Conservation (phyloP, 2,329 filamentous ascomycete species). For the Fusarium transvaalense region DNA sequence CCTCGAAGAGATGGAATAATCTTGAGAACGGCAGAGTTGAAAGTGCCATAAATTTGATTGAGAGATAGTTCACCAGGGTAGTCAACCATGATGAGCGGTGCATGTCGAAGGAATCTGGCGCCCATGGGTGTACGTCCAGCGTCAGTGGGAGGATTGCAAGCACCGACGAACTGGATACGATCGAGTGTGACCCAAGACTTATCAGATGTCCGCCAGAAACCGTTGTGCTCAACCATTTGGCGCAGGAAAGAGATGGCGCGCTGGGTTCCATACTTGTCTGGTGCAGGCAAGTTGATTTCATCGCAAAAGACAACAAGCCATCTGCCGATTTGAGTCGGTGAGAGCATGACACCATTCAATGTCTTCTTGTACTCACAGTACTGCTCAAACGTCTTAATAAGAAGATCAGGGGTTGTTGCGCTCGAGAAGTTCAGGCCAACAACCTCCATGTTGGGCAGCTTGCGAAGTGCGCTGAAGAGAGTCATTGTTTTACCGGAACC, state of each 20-base stretch:
- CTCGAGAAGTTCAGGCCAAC: constrained; percentile 99
- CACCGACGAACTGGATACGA: constrained; percentile 98
- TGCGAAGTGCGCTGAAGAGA: constrained; percentile 94
- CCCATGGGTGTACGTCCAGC: constrained; percentile 96
- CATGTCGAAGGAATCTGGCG: constrained; percentile 92
- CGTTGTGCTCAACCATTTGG: constrained; percentile 98
- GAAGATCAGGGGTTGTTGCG: constrained; percentile 94
- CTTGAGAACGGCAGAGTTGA: constrained; percentile 96
- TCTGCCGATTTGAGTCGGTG: constrained; percentile 93
- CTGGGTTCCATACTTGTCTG: constrained; percentile 97
- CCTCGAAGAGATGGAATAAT: constrained; percentile 95
- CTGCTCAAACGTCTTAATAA: constrained; percentile 99
- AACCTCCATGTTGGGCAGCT: constrained; percentile 98
- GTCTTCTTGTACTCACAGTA: constrained; percentile 99
- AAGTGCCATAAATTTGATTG: constrained; percentile 97
- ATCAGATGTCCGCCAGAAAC: constrained; percentile 98
- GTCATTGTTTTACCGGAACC: constrained; percentile 99
- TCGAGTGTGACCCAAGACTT: constrained; percentile 98
- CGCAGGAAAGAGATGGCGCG: constrained; percentile 96
- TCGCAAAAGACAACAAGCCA: constrained; percentile 99
- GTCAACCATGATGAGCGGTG: constrained; percentile 99
- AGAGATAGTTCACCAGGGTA: constrained; percentile 97
- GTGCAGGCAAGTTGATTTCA: constrained; percentile 98
- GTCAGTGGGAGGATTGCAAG: constrained; percentile 98
- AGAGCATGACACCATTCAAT: constrained; percentile 93